Evolutionary conservation across 2,329 filamentous ascomycete genomes (phyloP).

Genomic region (Fusarium graminum): DNA sequence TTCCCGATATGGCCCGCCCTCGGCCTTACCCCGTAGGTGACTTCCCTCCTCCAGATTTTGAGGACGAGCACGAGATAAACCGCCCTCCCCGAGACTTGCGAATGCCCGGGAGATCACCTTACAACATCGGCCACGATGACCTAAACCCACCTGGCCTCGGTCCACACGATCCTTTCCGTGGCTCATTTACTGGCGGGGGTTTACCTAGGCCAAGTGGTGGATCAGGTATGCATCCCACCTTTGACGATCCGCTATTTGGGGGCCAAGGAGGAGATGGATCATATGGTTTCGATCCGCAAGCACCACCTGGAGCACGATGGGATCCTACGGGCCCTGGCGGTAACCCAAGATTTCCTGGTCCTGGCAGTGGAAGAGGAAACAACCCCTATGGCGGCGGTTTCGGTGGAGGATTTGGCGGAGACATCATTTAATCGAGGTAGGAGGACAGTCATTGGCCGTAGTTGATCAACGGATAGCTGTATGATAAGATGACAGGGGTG

Average conservation of each 20-base stretch:
- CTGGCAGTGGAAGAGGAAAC: constrained; percentile 56
- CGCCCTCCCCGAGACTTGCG: constrained; percentile 61
- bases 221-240: constrained; percentile 95
- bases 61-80: constrained; percentile 90
- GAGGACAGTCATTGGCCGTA: not conserved
- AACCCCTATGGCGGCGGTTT: constrained; percentile 58
- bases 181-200: constrained; percentile 73
- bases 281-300: constrained; percentile 70
- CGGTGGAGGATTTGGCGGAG: constrained; percentile 50
- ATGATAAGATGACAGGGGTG: constrained; percentile 13
- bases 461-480: not conserved
- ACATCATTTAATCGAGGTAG: constrained; percentile 46
- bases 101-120: constrained; percentile 66
- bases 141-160: constrained; percentile 88
- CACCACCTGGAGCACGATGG: constrained; percentile 90
- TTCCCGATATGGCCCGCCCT: constrained; percentile 68
- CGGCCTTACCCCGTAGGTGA: constrained; percentile 75
- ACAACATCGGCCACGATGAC: constrained; percentile 85
- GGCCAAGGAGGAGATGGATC: constrained; percentile 55
- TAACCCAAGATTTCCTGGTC: constrained; percentile 61
- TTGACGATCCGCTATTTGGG: constrained; percentile 88
- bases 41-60: constrained; percentile 89
- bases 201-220: constrained; percentile 70
- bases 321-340: constrained; percentile 84
- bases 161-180: constrained; percentile 83